These are phyloP conservation scores for Trametes coccinea DNA, from an alignment of 768 basidiomycete species.

Conservation along the genomic window DNA sequence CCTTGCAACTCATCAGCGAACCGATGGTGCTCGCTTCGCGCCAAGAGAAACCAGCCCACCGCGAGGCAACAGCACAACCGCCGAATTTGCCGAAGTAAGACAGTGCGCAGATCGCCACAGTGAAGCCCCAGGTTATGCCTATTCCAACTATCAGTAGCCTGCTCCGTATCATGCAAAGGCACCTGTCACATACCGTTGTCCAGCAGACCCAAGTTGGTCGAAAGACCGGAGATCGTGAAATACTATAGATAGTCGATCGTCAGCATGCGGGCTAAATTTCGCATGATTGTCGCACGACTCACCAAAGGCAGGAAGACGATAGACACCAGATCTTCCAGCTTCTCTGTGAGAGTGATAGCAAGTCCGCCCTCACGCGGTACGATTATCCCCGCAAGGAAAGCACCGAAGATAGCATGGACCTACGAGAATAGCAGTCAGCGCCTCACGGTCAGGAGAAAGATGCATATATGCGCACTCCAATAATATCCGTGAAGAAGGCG, in stretches of 20 bases:
- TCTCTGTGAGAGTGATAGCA: constrained; percentile 85
- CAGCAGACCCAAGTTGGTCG: constrained; percentile 84
- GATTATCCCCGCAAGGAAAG: constrained; percentile 78
- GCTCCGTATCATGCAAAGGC: too few species aligned
- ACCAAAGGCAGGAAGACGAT: constrained; percentile 89
- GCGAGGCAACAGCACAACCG: constrained; percentile 75
- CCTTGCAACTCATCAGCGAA: constrained; percentile 94
- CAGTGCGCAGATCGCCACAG: constrained; percentile 71
- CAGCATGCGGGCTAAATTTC: not conserved
- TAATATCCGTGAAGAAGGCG: constrained; percentile 91
- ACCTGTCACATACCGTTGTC: constrained; percentile 53
- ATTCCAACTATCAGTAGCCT: not conserved
- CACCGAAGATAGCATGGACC: constrained; percentile 88
- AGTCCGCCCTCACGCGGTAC: constrained; percentile 90
- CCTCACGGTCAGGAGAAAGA: not conserved
- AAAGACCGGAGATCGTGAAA: constrained; percentile 89
- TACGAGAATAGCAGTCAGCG: not conserved
- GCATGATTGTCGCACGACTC: constrained; percentile 23
- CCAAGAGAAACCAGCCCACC: constrained; percentile 68
- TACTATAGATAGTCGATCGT: constrained; percentile 51
- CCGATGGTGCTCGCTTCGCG: constrained; percentile 86
- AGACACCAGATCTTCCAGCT: constrained; percentile 93
- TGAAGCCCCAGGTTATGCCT: constrained; percentile 89
- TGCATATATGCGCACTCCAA: constrained; percentile 51
- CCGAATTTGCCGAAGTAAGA: constrained; percentile 91